phyloP scores from a whole-genome alignment of 768 basidiomycete species.

The Leccinum longicurvipes region DNA sequence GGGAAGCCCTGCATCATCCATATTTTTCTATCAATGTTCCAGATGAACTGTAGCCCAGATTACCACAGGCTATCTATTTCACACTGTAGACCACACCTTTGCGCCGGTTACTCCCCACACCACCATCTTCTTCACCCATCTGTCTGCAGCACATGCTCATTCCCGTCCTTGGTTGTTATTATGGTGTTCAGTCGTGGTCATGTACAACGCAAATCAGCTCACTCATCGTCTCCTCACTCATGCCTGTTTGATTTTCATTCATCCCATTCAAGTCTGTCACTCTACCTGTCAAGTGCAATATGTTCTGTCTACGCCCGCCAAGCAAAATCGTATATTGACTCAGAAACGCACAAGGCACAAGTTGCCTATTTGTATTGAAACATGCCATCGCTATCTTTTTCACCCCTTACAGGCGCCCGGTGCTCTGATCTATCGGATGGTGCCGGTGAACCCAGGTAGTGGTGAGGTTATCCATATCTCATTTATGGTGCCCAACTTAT shows the following conservation, averaged over 20 bases:
- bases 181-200: constrained; percentile 35
- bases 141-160: constrained; percentile 21
- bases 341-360: constrained; percentile 14
- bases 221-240: constrained; percentile 27
- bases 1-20: constrained; percentile 82
- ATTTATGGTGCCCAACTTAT: neutral
- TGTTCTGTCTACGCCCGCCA: constrained; percentile 23
- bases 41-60: constrained; percentile 55
- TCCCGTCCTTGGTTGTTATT: constrained; percentile 33
- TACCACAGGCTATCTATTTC: constrained; percentile 34
- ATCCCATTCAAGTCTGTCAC: constrained; percentile 18
- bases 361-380: constrained; percentile 20
- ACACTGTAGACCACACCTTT: constrained; percentile 32
- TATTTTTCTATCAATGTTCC: constrained; percentile 74
- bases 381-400: constrained; percentile 14
- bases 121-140: constrained; percentile 23
- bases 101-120: constrained; percentile 17
- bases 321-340: constrained; percentile 32
- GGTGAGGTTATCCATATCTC: constrained; percentile 10
- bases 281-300: constrained; percentile 29
- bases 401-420: constrained; percentile 10
- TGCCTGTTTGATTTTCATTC: constrained; percentile 27
- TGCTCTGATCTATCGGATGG: constrained; percentile 1
- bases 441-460: neutral
- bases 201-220: constrained; percentile 36